phyloP scores from a whole-genome alignment of 1,284 basidiomycete species.

The Schizophyllum amplum region DNA sequence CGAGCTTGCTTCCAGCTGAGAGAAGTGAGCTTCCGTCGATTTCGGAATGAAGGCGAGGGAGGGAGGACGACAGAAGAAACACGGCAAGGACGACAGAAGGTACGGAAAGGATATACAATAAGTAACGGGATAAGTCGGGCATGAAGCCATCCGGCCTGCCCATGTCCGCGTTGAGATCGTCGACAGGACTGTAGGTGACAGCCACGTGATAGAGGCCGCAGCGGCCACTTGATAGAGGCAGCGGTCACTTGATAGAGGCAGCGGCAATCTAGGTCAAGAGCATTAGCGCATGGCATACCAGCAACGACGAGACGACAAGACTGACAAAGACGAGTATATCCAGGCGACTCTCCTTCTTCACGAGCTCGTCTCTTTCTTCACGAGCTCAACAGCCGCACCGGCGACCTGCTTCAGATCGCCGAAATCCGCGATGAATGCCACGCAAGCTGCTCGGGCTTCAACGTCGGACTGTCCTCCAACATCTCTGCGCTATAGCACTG shows the following conservation, averaged over 20 bases:
- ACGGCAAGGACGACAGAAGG: too few species aligned
- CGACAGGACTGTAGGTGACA: not conserved
- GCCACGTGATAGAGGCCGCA: not conserved
- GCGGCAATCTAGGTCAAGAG: not conserved
- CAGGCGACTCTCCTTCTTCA: slow-evolving; percentile 9
- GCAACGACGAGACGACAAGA: not conserved
- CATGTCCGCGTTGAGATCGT: not conserved
- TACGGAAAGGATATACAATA: too few species aligned
- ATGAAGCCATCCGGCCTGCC: not conserved
- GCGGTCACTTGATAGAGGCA: too few species aligned
- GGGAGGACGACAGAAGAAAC: too few species aligned
- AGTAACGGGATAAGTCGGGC: not conserved
- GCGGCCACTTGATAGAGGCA: too few species aligned
- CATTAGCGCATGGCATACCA: not conserved
- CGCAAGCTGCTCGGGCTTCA: not conserved
- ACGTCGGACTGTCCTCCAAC: not conserved
- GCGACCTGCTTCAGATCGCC: not conserved
- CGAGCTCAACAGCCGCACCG: slow-evolving; percentile 8
- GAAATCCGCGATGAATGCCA: not conserved
- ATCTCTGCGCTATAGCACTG: not conserved
- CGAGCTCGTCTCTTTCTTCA: too few species aligned
- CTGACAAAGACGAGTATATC: slow-evolving; percentile 5
- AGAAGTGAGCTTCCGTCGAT: too few species aligned
- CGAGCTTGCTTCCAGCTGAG: too few species aligned
- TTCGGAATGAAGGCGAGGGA: not conserved